Evolutionary conservation across 2,329 filamentous ascomycete species (phyloP).

Genomic region (Beauveria sp.): DNA sequence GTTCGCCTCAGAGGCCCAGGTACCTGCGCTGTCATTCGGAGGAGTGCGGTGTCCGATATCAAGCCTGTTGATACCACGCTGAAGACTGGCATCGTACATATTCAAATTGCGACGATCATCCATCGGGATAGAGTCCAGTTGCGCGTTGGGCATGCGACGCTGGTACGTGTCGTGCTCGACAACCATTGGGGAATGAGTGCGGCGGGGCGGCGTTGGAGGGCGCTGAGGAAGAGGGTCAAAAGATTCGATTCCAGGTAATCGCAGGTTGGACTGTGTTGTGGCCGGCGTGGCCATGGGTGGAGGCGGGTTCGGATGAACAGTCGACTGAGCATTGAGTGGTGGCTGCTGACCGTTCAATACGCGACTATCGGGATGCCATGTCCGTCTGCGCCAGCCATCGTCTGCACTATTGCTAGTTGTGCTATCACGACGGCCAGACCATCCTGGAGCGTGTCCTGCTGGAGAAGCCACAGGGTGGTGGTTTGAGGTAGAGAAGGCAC

Average conservation of each 20-base stretch:
- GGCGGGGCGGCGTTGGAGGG: conserved; percentile 54
- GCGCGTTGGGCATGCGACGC: conserved; percentile 22
- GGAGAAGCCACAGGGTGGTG: conserved; percentile 58
- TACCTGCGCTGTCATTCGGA: conserved; percentile 42
- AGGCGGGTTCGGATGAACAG: conserved; percentile 46
- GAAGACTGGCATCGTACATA: conserved; percentile 58
- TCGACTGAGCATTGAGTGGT: conserved; percentile 65
- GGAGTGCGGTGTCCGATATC: conserved; percentile 52
- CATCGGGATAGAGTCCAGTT: conserved; percentile 23
- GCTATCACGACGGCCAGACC: conserved; percentile 58
- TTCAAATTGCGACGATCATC: conserved; percentile 45
- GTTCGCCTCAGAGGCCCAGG: conserved; percentile 51
- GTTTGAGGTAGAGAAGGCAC: conserved; percentile 47
- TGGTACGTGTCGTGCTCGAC: conserved; percentile 48
- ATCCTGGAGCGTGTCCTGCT: background rate
- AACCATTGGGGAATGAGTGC: conserved; percentile 69
- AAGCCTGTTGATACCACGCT: conserved; percentile 58
- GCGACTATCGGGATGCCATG: conserved; percentile 80
- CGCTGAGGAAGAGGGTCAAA: conserved; percentile 70
- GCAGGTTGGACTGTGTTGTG: conserved; percentile 51
- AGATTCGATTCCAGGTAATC: conserved; percentile 84
- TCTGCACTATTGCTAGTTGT: conserved; percentile 52
- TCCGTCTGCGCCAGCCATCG: conserved; percentile 73
- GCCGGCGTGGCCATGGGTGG: conserved; percentile 38
- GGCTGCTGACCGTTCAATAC: conserved; percentile 57